A percentile compares a stretch with the other conserved stretches of the same genome.
Evolutionary conservation across 352 stramenopile species (phyloP).

Genomic region (Thalassiosira livingstoniorum): DNA sequence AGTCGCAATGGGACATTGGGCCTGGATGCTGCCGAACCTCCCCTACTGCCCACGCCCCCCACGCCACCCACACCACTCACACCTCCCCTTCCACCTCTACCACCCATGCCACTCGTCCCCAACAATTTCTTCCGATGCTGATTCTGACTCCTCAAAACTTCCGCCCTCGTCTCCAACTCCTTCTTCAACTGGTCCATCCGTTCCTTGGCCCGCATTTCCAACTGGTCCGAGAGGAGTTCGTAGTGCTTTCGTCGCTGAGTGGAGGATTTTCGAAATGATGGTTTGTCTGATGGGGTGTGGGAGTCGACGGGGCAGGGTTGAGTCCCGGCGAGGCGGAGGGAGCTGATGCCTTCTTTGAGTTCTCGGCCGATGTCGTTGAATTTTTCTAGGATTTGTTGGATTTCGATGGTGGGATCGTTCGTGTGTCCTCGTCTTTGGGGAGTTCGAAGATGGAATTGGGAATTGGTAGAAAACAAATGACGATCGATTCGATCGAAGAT

Average conservation of each 20-base stretch:
- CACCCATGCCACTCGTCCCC: constrained; percentile 9
- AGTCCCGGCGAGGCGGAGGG: constrained; percentile 33
- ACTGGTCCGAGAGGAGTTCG: constrained; percentile 45
- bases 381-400: constrained; percentile 62
- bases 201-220: constrained; percentile 43
- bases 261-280: constrained; percentile 25
- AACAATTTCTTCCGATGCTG: constrained; percentile 52
- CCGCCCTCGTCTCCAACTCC: constrained; percentile 50
- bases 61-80: neutral
- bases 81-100: neutral
- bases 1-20: constrained; percentile 23
- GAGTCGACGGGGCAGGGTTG: neutral
- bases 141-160: constrained; percentile 59
- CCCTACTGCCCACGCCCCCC: neutral
- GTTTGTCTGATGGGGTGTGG: neutral
- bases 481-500: no score
- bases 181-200: constrained; percentile 48
- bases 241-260: constrained; percentile 52
- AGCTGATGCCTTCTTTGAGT: constrained; percentile 63
- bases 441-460: no score
- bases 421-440: constrained; percentile 76
- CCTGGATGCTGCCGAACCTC: neutral
- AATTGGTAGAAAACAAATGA: no score
- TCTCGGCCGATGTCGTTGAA: constrained; percentile 72
- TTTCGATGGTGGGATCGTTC: constrained; percentile 83